Conservation (phyloP, 1,284 basidiomycete genomes). For the Neotropicomus parvogracilis region DNA sequence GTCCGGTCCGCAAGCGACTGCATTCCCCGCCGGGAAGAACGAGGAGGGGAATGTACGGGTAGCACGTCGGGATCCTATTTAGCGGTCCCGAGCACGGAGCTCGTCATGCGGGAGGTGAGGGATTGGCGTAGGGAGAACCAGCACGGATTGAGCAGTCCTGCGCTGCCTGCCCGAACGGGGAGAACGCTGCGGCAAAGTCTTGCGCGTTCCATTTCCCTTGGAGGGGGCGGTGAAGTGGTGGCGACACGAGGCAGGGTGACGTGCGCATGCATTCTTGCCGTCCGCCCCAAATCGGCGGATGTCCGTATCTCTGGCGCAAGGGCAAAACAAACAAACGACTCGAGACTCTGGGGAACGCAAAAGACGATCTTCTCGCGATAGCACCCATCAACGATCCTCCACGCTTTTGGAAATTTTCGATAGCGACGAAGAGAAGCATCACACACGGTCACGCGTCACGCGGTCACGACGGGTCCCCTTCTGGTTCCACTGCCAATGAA, state of each 20-base stretch:
- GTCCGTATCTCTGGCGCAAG: background rate
- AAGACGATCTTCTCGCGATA: too few relatives aligned
- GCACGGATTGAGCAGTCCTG: conserved; percentile 21
- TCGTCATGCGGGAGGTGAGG: conserved; percentile 10
- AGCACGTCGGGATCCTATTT: conserved; percentile 19
- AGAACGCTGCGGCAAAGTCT: conserved; percentile 17
- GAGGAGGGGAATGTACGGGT: too few relatives aligned
- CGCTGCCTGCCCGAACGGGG: conserved; percentile 23
- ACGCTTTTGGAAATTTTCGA: conserved; percentile 16
- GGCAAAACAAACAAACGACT: background rate
- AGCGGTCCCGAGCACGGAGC: conserved; percentile 25
- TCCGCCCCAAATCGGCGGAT: conserved; percentile 16
- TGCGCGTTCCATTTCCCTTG: conserved; percentile 20
- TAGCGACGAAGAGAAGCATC: conserved; percentile 23
- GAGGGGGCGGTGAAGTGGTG: conserved; percentile 18
- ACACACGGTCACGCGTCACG: conserved; percentile 22
- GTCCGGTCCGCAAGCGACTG: background rate
- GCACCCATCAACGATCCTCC: conserved; percentile 19
- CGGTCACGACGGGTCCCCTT: too few relatives aligned
- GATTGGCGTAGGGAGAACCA: conserved; percentile 30
- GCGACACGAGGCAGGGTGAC: conserved; percentile 21
- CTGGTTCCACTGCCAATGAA: background rate
- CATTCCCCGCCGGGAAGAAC: background rate
- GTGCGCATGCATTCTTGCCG: conserved; percentile 4
- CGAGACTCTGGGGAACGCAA: too few relatives aligned